Evolutionary conservation across 192 early-diverging fungal species (phyloP).

Genomic region (Backusella tarrabulga): DNA sequence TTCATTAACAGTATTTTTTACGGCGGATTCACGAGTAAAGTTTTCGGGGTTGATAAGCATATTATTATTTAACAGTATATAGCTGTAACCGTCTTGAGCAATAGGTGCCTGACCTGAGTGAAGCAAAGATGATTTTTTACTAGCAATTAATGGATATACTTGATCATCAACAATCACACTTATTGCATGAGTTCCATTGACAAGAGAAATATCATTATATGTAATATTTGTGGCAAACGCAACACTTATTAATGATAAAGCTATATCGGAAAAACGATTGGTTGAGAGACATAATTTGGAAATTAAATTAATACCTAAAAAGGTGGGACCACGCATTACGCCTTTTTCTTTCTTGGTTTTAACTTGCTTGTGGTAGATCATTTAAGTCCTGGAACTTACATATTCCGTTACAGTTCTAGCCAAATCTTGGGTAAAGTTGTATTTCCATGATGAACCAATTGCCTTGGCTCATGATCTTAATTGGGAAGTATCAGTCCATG

Average conservation of each 20-base stretch:
- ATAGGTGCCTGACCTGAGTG: background rate
- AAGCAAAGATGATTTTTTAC: background rate
- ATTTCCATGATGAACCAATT: too few relatives aligned
- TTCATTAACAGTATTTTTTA: background rate
- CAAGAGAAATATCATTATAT: constrained; percentile 3
- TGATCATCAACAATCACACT: background rate
- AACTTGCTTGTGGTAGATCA: background rate
- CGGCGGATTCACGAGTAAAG: background rate
- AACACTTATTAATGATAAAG: background rate
- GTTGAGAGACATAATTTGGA: background rate
- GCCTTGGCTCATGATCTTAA: too few relatives aligned
- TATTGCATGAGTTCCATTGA: background rate
- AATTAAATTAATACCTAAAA: background rate
- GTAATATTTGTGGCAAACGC: background rate
- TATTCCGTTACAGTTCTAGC: background rate
- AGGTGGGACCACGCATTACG: background rate
- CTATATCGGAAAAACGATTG: background rate
- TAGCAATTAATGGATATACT: background rate
- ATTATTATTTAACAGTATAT: background rate
- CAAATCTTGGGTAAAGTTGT: too few relatives aligned
- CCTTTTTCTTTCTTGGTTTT: background rate
- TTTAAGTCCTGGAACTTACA: background rate
- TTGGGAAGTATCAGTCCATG: too few relatives aligned
- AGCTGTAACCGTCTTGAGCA: background rate
- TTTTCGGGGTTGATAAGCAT: background rate